These are phyloP conservation scores for Fraxinus anomala DNA, from an alignment of 257 asterid species.

Conservation along the genomic window DNA sequence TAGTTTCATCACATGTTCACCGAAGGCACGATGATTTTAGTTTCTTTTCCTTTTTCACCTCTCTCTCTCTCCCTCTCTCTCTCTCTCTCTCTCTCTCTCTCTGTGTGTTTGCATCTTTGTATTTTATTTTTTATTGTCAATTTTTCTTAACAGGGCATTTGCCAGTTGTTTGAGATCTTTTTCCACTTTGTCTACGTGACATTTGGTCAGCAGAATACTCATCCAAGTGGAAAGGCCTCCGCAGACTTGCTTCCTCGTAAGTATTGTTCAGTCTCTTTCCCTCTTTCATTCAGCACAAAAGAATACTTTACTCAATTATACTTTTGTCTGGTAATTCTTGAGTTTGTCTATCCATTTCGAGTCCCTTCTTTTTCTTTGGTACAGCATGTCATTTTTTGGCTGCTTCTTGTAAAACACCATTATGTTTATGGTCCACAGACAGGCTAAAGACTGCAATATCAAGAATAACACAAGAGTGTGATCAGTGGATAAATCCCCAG, in stretches of 20 bases:
- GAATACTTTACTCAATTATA: not conserved
- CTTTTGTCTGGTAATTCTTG: not conserved
- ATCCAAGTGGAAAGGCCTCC: constrained; percentile 62
- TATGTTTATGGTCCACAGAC: constrained; percentile 53
- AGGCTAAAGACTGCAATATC: constrained; percentile 84
- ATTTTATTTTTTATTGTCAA: not conserved
- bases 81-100: not conserved
- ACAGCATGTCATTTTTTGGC: constrained; percentile 23
- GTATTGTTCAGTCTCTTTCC: constrained; percentile 35
- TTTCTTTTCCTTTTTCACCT: not conserved
- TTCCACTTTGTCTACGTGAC: constrained; percentile 80
- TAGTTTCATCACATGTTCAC: constrained; percentile 33
- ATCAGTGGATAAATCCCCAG: constrained; percentile 83
- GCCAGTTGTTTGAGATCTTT: constrained; percentile 91
- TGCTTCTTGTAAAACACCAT: constrained; percentile 30
- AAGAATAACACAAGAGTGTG: constrained; percentile 85
- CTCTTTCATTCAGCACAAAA: constrained; percentile 3
- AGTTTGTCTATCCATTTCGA: not conserved
- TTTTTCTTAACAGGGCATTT: constrained; percentile 68
- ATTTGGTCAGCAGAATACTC: constrained; percentile 62
- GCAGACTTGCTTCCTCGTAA: constrained; percentile 65
- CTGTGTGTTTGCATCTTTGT: not conserved
- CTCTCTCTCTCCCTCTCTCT: not conserved
- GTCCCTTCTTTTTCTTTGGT: not conserved
- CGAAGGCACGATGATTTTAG: constrained; percentile 9